Evolutionary conservation across 352 stramenopile genomes (phyloP), one percentile per base, ranked within the genome.

Genomic region (Stramenopiles sp.): DNA sequence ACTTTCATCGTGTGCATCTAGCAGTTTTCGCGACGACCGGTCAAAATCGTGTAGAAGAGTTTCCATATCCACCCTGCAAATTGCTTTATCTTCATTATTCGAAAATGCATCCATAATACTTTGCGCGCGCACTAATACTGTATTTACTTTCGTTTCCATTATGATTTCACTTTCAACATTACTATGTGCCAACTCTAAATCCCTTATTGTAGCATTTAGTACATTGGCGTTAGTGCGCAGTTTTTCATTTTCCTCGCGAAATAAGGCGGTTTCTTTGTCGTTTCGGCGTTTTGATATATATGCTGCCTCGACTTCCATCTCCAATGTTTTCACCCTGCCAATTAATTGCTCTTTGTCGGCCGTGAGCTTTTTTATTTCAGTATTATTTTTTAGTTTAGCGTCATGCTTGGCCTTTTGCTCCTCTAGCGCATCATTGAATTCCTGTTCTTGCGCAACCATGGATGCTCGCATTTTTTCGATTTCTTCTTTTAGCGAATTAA

Each of bases 61-160:
- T 78, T 78, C 71, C 71, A 78, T 78, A 33, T 33, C 31, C 4
- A 78, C 8, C 4, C 71, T 4, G 71, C 71, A 33, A 14, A 14
- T 33, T 4, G 4, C 71, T 33, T 33, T 78, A 14, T 4, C 4
- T 33, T 33, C 71, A 33, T 8, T 14, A 33, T 78, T 33, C 14
- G 71, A 31, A 8, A 31, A 33, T 78, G 30, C 71, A 33, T 14
- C 14, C 71, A 78, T 78, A 4, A 78, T 8, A 33, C 8, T 78
- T 33, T 33, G 30, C 8, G 71, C 71, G 1, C 14, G 4, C 14
- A 33, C 8, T 33, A 78, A 78, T 33, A 78, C 14, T 33, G 31
- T 31, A 33, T 78, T 78, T 4, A 78, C 31, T 78, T 33, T 78
- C 30, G 71, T 33, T 33, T 78, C 71, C 71, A 78, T 78, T 78